phyloP scores from a whole-genome alignment of 108 stramenopile genomes.

The Heterococcus sp. region DNA sequence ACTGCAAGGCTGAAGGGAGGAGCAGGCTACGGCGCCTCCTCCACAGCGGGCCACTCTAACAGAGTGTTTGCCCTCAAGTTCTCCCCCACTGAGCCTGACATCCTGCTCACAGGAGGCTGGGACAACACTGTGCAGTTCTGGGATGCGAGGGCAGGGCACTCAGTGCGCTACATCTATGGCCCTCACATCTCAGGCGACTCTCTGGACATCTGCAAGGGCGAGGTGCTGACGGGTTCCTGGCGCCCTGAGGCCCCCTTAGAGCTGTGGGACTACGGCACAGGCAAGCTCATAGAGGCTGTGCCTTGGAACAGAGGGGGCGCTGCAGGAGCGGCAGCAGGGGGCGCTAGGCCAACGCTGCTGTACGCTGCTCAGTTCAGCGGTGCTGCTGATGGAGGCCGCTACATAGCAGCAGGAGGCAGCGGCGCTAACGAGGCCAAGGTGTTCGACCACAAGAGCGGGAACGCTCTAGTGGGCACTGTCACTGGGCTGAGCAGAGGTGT shows the following conservation, averaged over 20 bases:
- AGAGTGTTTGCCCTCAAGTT: conserved; percentile 59
- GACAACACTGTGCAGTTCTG: conserved; percentile 67
- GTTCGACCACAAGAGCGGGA: conserved; percentile 50
- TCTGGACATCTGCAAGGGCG: conserved; percentile 42
- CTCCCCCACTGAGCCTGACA: conserved; percentile 50
- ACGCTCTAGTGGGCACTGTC: conserved; percentile 59
- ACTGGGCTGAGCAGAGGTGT: conserved; percentile 60
- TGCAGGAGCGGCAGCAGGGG: neutral
- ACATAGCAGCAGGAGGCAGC: conserved; percentile 61
- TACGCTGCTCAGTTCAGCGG: conserved; percentile 63
- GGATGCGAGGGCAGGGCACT: conserved; percentile 52
- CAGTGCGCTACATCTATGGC: conserved; percentile 57
- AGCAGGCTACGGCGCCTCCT: conserved; percentile 37
- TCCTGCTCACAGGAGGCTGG: conserved; percentile 59
- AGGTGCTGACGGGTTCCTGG: conserved; percentile 57
- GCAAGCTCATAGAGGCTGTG: conserved; percentile 43
- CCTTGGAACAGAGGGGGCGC: conserved; percentile 37
- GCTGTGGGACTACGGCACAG: conserved; percentile 59
- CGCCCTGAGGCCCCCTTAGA: conserved; percentile 57
- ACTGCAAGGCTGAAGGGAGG: conserved; percentile 50
- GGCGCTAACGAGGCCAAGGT: conserved; percentile 66
- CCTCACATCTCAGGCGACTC: conserved; percentile 63
- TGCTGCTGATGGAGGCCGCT: conserved; percentile 23
- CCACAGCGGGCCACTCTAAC: conserved; percentile 59
- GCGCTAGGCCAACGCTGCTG: conserved; percentile 50